Conservation (phyloP, 371 early-diverging fungal genomes). For the Lichtheimia corymbifera region DNA sequence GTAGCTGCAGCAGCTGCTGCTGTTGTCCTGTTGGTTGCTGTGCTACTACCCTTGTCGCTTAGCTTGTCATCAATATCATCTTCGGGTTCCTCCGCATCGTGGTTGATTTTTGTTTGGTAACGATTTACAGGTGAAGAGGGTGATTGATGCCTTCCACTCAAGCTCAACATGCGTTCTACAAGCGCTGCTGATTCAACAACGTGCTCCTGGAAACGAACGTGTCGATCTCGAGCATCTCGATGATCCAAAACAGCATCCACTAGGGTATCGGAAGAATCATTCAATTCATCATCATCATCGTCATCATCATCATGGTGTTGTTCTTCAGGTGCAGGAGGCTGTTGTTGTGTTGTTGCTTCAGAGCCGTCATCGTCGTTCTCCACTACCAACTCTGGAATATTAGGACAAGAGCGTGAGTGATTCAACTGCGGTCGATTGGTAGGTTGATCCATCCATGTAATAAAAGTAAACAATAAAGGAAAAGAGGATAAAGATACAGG, state of each 20-base stretch:
- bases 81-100: too few species aligned
- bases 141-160: background rate
- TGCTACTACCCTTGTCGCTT: too few species aligned
- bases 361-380: background rate
- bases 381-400: slow-evolving; percentile 9
- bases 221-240: slow-evolving; percentile 40
- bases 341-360: slow-evolving; percentile 1
- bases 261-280: slow-evolving; percentile 20
- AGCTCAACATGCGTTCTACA: slow-evolving; percentile 41
- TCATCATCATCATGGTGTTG: background rate
- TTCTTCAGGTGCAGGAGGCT: background rate
- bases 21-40: too few species aligned
- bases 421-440: slow-evolving; percentile 8
- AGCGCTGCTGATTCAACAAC: slow-evolving; percentile 45
- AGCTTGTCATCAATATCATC: too few species aligned
- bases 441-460: slow-evolving; percentile 2
- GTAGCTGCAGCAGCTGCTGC: too few species aligned
- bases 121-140: too few species aligned
- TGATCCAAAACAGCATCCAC: slow-evolving; percentile 51
- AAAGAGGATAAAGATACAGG: slow-evolving; percentile 1
- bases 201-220: slow-evolving; percentile 49
- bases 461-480: background rate
- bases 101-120: too few species aligned
- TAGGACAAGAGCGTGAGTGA: slow-evolving; percentile 12
- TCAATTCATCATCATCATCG: background rate